Evolutionary conservation across 2,329 filamentous ascomycete genomes (phyloP).

Genomic region (Boeremia exigua): DNA sequence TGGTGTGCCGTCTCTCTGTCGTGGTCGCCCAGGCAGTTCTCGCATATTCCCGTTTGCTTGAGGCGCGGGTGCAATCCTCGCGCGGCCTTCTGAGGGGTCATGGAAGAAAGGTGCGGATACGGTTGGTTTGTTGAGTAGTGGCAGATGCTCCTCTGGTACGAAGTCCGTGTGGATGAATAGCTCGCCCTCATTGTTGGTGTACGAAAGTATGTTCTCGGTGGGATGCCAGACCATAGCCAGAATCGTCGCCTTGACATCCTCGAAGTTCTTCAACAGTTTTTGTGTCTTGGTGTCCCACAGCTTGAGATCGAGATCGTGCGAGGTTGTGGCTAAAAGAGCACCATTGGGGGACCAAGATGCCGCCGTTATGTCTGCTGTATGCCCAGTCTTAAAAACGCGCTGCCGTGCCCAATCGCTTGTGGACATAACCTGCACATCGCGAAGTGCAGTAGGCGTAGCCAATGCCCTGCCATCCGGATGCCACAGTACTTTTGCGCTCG

Average conservation of each 20-base stretch:
- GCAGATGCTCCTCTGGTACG: constrained; percentile 58
- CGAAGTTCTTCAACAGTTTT: constrained; percentile 75
- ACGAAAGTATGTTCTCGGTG: constrained; percentile 83
- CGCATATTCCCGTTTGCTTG: constrained; percentile 62
- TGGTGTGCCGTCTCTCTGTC: constrained; percentile 63
- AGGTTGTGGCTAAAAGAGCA: constrained; percentile 74
- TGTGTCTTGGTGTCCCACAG: constrained; percentile 93
- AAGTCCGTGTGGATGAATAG: constrained; percentile 85
- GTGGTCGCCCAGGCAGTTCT: constrained; percentile 58
- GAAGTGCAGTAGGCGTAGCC: constrained; percentile 79
- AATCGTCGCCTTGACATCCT: constrained; percentile 75
- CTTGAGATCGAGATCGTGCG: constrained; percentile 67
- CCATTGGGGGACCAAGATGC: constrained; percentile 95
- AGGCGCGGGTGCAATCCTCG: constrained; percentile 65
- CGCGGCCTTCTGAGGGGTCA: constrained; percentile 74
- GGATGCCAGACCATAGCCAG: constrained; percentile 92
- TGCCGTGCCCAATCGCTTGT: constrained; percentile 89
- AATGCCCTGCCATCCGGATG: constrained; percentile 95
- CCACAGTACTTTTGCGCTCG: constrained; percentile 79
- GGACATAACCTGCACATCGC: constrained; percentile 83
- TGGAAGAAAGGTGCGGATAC: constrained; percentile 88
- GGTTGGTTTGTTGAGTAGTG: constrained; percentile 58
- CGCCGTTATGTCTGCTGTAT: constrained; percentile 84
- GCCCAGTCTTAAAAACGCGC: constrained; percentile 76
- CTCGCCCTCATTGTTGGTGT: constrained; percentile 91